These are phyloP conservation scores for Diplodia seriata DNA, from an alignment of 2,329 filamentous ascomycete species.

Conservation along the genomic window DNA sequence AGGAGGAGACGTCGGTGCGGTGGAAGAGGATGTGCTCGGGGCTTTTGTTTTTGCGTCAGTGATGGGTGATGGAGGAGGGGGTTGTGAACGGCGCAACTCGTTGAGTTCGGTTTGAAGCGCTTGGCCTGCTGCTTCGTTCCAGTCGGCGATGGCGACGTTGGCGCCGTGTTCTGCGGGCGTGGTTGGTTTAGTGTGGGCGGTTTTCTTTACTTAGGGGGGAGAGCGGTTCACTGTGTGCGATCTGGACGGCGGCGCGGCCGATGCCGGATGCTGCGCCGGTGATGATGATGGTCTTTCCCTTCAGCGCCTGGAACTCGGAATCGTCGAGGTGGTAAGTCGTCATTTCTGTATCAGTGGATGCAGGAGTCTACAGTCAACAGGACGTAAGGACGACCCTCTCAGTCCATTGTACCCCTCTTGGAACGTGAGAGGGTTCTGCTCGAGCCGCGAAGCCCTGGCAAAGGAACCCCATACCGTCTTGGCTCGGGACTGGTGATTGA, in stretches of 20 bases:
- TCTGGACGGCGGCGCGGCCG: conserved; percentile 36
- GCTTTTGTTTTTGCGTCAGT: not conserved
- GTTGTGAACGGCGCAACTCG: conserved; percentile 2
- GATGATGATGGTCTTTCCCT: conserved; percentile 37
- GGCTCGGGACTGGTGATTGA: no score
- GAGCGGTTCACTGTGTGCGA: conserved; percentile 36
- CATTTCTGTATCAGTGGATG: not conserved
- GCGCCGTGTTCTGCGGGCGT: conserved; percentile 35
- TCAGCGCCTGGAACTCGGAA: conserved; percentile 29
- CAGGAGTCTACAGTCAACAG: not conserved
- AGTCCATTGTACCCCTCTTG: not conserved
- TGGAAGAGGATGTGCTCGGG: conserved; percentile 26
- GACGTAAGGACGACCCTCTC: not conserved
- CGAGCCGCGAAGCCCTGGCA: no score
- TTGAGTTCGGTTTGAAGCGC: conserved; percentile 33
- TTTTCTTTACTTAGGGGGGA: not conserved
- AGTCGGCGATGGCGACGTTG: conserved; percentile 39
- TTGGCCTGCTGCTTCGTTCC: conserved; percentile 34
- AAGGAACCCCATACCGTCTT: no score
- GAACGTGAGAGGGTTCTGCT: not conserved
- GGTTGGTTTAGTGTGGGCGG: not conserved
- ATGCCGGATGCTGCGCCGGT: conserved; percentile 39
- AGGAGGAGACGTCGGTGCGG: conserved; percentile 19
- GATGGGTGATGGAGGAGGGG: no score
- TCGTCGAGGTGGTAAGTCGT: conserved; percentile 18